These are phyloP conservation scores for Lomentospora prolificans DNA, from an alignment of 2,329 filamentous ascomycete genomes.

Conservation along the genomic window DNA sequence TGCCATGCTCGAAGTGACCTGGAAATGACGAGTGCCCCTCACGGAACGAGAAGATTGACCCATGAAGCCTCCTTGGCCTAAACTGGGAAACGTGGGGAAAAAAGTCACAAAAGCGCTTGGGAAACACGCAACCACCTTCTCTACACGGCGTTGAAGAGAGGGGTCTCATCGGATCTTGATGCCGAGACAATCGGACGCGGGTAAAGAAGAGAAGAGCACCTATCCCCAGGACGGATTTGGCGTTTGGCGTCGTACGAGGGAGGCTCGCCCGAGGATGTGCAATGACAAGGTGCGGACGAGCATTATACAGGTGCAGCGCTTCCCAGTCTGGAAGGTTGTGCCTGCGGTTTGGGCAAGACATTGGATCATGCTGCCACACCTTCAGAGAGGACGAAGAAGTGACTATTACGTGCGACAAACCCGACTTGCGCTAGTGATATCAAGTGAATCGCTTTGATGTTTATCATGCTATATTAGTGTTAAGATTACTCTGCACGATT, in stretches of 20 bases:
- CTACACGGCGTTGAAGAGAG: not conserved
- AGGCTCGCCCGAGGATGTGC: not conserved
- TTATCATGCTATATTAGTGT: not conserved
- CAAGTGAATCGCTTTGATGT: not conserved
- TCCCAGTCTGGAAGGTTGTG: not conserved
- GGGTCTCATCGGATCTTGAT: not conserved
- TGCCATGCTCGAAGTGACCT: not conserved
- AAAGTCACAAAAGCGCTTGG: not conserved
- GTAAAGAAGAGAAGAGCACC: not conserved
- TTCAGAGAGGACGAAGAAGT: too few relatives aligned
- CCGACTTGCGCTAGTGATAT: not conserved
- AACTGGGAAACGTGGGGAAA: not conserved
- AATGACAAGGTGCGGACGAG: not conserved
- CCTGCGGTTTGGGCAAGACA: not conserved
- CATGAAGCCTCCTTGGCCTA: not conserved
- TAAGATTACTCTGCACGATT: too few relatives aligned
- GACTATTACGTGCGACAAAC: not conserved
- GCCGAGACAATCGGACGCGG: not conserved
- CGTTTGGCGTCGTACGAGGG: not conserved
- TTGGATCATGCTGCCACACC: too few relatives aligned
- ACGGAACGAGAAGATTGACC: too few relatives aligned
- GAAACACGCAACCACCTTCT: conserved; percentile 1
- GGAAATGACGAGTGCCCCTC: too few relatives aligned
- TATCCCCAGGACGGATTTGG: not conserved
- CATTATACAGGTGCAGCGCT: not conserved